These are phyloP conservation scores for Haberlea rhodopensis DNA, from an alignment of 257 asterid genomes.

Conservation along the genomic window DNA sequence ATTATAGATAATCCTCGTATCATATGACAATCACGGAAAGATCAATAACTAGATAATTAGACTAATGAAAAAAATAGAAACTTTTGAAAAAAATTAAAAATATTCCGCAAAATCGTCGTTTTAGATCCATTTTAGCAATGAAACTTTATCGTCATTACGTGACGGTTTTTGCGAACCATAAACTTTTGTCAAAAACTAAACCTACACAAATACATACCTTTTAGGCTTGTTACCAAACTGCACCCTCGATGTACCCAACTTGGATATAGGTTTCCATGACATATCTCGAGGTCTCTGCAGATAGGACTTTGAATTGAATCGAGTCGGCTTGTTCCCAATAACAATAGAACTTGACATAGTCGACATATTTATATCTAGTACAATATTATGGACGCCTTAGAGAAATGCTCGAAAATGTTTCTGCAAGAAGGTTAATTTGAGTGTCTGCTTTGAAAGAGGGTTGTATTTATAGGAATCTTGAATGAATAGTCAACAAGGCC, in stretches of 20 bases:
- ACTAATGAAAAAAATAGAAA: too few species aligned
- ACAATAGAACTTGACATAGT: conserved; percentile 32
- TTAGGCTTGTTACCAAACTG: neutral
- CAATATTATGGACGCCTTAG: neutral
- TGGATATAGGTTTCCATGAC: conserved; percentile 19
- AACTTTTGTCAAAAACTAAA: neutral
- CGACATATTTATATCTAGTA: conserved; percentile 10
- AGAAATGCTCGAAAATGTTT: too few species aligned
- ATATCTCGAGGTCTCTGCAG: neutral
- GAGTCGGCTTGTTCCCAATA: conserved; percentile 8
- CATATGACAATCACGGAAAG: too few species aligned
- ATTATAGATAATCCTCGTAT: too few species aligned
- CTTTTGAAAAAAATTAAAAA: too few species aligned
- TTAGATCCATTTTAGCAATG: too few species aligned
- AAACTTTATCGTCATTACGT: too few species aligned
- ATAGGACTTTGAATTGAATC: neutral
- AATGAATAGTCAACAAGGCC: conserved; percentile 9
- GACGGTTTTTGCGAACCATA: too few species aligned
- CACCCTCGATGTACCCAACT: neutral
- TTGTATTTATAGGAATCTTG: neutral
- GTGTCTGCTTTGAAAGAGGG: neutral
- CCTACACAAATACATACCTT: conserved; percentile 13
- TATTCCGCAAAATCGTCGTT: too few species aligned
- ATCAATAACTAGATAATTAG: too few species aligned
- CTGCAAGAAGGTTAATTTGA: too few species aligned